phyloP scores from a whole-genome alignment of 371 early-diverging fungal species.

The Mortierella sp. region DNA sequence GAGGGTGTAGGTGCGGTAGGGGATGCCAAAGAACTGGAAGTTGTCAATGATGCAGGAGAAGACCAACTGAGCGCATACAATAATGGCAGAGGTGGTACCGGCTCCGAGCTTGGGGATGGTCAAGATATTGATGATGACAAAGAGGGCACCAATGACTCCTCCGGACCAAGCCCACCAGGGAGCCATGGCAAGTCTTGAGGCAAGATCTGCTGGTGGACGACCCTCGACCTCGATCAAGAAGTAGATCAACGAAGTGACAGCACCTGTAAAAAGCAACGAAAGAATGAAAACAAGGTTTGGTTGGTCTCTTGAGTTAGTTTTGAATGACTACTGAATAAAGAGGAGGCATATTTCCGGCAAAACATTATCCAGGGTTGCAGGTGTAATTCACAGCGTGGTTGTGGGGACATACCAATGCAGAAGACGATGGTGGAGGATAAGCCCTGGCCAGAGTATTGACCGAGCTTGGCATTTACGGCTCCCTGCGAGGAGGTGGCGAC shows the following conservation, averaged over 20 bases:
- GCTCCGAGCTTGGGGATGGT: slow-evolving; percentile 65
- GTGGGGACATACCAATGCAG: slow-evolving; percentile 32
- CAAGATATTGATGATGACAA: slow-evolving; percentile 66
- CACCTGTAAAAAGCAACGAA: slow-evolving; percentile 29
- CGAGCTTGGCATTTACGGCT: slow-evolving; percentile 50
- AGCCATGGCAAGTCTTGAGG: slow-evolving; percentile 29
- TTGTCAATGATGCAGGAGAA: slow-evolving; percentile 67
- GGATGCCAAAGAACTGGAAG: slow-evolving; percentile 62
- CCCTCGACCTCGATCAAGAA: slow-evolving; percentile 53
- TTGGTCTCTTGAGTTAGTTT: background rate
- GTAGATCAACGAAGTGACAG: slow-evolving; percentile 45
- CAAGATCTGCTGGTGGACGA: slow-evolving; percentile 45
- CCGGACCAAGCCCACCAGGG: slow-evolving; percentile 63
- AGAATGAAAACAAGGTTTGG: slow-evolving; percentile 1
- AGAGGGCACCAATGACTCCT: slow-evolving; percentile 65
- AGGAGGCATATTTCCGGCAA: background rate
- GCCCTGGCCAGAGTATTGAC: slow-evolving; percentile 53
- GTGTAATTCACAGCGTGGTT: background rate
- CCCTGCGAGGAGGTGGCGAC: slow-evolving; percentile 54
- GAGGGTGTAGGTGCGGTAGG: slow-evolving; percentile 57
- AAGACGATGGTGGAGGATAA: slow-evolving; percentile 56
- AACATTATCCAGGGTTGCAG: slow-evolving; percentile 7
- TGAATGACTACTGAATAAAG: background rate
- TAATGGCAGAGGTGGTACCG: slow-evolving; percentile 63
- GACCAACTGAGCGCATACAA: slow-evolving; percentile 65